Conservation (phyloP, 2,329 filamentous ascomycete genomes). For the Talaromyces sp. region DNA sequence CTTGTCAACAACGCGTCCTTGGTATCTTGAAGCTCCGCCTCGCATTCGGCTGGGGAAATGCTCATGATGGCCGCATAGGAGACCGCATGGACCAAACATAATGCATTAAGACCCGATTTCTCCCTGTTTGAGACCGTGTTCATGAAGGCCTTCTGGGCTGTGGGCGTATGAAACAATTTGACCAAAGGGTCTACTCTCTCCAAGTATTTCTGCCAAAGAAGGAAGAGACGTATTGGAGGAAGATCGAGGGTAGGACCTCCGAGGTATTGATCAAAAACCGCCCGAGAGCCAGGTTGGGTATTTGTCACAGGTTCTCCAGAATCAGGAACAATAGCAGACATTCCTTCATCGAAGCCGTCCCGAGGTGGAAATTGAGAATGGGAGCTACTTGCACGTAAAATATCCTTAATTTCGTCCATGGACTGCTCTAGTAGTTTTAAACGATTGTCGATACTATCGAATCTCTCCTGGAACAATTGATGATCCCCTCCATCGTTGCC, state of each 20-base stretch:
- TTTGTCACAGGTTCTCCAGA: not conserved
- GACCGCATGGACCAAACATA: constrained; percentile 16
- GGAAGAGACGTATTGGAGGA: constrained; percentile 3
- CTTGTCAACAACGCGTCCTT: constrained; percentile 8
- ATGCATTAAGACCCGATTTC: not conserved
- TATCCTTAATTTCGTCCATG: not conserved
- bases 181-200: constrained; percentile 47
- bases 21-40: constrained; percentile 10
- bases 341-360: not conserved
- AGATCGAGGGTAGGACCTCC: not conserved
- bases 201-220: constrained; percentile 18
- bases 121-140: constrained; percentile 21
- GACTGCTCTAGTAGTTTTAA: not conserved
- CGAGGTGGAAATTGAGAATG: not conserved
- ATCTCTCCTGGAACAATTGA: too few relatives aligned
- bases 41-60: constrained; percentile 11
- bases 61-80: constrained; percentile 15
- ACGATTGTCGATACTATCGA: constrained; percentile 1
- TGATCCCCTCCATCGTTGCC: not conserved
- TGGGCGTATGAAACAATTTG: constrained; percentile 51
- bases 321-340: not conserved
- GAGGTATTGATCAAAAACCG: not conserved
- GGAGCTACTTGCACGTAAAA: not conserved
- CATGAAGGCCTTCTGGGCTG: constrained; percentile 43
- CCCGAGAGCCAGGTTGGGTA: not conserved